Evolutionary conservation across 768 basidiomycete species (phyloP).

Genomic region (Mycena floridula): DNA sequence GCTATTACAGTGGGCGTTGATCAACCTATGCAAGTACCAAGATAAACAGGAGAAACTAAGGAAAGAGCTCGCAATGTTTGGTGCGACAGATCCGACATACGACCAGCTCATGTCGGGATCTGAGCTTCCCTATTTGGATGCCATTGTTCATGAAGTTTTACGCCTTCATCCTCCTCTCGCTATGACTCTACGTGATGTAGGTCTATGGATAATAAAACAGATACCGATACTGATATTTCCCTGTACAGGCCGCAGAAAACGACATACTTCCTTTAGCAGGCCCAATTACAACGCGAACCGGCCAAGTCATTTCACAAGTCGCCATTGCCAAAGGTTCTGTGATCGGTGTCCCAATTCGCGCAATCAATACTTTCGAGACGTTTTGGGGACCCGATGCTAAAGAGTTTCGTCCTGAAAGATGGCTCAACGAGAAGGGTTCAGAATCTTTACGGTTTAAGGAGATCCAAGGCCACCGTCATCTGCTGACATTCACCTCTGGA

Average conservation of each 20-base stretch:
- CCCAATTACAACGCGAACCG: constrained; percentile 39
- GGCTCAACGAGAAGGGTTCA: constrained; percentile 39
- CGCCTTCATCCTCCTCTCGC: constrained; percentile 31
- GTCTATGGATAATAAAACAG: no score
- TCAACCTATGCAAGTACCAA: constrained; percentile 25
- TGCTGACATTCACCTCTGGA: constrained; percentile 48
- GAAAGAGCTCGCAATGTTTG: constrained; percentile 19
- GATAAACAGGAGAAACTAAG: constrained; percentile 25
- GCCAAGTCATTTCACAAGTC: constrained; percentile 32
- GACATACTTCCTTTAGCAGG: constrained; percentile 52
- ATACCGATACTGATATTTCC: no score
- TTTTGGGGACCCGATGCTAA: constrained; percentile 60
- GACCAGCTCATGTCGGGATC: constrained; percentile 19
- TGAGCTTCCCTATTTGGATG: constrained; percentile 21
- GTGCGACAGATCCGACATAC: constrained; percentile 15
- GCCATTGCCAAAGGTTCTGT: constrained; percentile 40
- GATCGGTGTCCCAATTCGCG: constrained; percentile 35
- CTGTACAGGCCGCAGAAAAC: no score
- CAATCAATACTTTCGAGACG: constrained; percentile 42
- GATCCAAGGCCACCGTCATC: constrained; percentile 42
- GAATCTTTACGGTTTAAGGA: constrained; percentile 28
- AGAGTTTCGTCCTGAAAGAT: constrained; percentile 58
- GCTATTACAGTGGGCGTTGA: constrained; percentile 26
- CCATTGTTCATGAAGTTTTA: constrained; percentile 34
- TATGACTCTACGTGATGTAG: constrained; percentile 23